Evolutionary conservation across 2,329 filamentous ascomycete species (phyloP).

Genomic region (Alternaria metachromatica): DNA sequence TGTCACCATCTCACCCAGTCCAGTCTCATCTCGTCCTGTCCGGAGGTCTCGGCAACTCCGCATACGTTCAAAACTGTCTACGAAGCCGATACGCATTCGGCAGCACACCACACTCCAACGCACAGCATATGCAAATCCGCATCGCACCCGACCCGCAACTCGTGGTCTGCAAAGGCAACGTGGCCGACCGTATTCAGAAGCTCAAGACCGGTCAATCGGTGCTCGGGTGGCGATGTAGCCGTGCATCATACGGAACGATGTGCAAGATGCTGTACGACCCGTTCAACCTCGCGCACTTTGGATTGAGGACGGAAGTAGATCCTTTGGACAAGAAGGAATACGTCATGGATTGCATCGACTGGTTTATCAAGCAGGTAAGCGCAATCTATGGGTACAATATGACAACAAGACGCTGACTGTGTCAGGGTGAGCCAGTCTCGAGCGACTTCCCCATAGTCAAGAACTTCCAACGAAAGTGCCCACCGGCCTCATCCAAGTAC

Average conservation of each 20-base stretch:
- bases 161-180: constrained; percentile 62
- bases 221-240: constrained; percentile 48
- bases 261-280: constrained; percentile 47
- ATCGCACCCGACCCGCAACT: constrained; percentile 59
- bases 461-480: constrained; percentile 30
- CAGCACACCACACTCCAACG: constrained; percentile 21
- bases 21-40: constrained; percentile 49
- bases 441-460: constrained; percentile 25
- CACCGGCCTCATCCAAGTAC: constrained; percentile 17
- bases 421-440: constrained; percentile 31
- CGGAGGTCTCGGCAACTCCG: constrained; percentile 52
- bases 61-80: constrained; percentile 49
- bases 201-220: constrained; percentile 53
- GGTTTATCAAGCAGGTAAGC: constrained; percentile 42
- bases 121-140: constrained; percentile 32
- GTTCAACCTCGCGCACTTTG: constrained; percentile 35
- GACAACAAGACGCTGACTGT: constrained; percentile 5
- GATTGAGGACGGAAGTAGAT: constrained; percentile 31
- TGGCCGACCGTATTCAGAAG: constrained; percentile 54
- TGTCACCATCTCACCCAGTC: not conserved
- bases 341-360: constrained; percentile 44
- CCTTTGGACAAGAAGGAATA: constrained; percentile 44
- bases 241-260: constrained; percentile 45
- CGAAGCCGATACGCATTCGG: constrained; percentile 39
- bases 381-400: no score